Base-by-base conservation (phyloP, 495 filamentous ascomycete species). In the Penicillium daleae region DNA sequence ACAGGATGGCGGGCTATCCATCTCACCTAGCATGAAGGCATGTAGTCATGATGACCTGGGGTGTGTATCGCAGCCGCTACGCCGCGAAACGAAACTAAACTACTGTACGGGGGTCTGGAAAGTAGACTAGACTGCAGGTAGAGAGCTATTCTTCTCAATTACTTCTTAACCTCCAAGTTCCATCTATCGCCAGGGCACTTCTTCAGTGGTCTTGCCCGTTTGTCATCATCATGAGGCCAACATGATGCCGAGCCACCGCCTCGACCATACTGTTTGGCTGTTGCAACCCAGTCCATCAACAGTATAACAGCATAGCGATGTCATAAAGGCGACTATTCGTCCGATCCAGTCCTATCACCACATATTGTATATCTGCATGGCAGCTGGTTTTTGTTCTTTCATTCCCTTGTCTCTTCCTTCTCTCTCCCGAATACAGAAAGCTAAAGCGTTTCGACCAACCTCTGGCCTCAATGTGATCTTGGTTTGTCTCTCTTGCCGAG, bases 191-290 rank as follows among this genome's bases (percentile, higher is more conserved):
- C 17, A 21, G 21, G 42, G 42, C 42, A 24, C 42, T 24, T 46
- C n/a, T 17, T 4, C 42, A 46, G 42, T 6, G 6, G 12, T 4
- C 21, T 46, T 22, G 42, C 21, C 42, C 21, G 19, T 4, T 46
- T 22, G 19, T 17, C 35, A 44, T 72, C 59, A 68, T 61, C 9
- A 60, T 72, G 68, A 72, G 61, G 51, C 32, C 44, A 68, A 12
- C 26, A 66, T 72, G 70, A 72, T 71, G 59, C 46, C 62, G 56
- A 51, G 62, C 61, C 52, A 66, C 49, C 60, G 42, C 60, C 58
- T 62, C 54, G 13, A 17, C 17, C 33, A 57, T 9, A 13, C 9
- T 13, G 27, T 17, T n/a, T 48, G 44, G 44, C 44, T 48, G 19
- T 21, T 32, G 60, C 33, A 33, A 33, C 35, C 22, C 19, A 37